Base-by-base conservation (phyloP, 2,329 filamentous ascomycete genomes). In the Penicillium sp. region DNA sequence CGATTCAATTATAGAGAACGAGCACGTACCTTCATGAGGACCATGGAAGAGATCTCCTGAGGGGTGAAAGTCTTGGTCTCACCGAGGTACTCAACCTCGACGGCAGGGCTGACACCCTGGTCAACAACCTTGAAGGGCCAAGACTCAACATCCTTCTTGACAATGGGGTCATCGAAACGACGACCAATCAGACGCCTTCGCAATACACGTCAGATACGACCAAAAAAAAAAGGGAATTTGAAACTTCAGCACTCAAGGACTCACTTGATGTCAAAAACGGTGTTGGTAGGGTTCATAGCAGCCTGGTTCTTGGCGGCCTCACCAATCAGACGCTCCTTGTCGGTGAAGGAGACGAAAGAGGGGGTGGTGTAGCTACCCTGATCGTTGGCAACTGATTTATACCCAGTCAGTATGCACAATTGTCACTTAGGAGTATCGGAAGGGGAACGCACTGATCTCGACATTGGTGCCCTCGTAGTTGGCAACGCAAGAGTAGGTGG, bases 241-340 rank as follows among this genome's bases (percentile, higher is more conserved):
- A n/a, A 26, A 8, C 2, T 8, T 8, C n/a, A n/a, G 46, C 33
- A 29, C 29, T 22, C 43, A 53, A 53, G 55, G 55, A 82, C 89
- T 82, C 80, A 95, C 92, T 98, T 99, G 87, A 96, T 90, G 82
- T 99, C 95, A 83, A 98, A 99, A 82, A 99, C 86, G 71, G 95
- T 99, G 86, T 98, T 98, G 77, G 81, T 80, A 64, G 95, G 95
- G 90, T 99, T 99, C 91, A 98, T 96, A 75, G 95, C 93, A 76
- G 93, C 95, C 88, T 97, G 93, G 86, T 99, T 99, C 90, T 98
- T 99, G 76, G 95, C 95, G 61, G 95, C 93, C 86, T 98, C 95
- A 85, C 95, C 95, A 76, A 98, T 98, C 82, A 99, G 84, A 81
- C 95, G 93, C 86, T 99, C 95, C 84, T 96, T 91, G 74, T 93